These are phyloP conservation scores for Agapanthus africanus DNA, from an alignment of 106 monocot species.

Conservation along the genomic window DNA sequence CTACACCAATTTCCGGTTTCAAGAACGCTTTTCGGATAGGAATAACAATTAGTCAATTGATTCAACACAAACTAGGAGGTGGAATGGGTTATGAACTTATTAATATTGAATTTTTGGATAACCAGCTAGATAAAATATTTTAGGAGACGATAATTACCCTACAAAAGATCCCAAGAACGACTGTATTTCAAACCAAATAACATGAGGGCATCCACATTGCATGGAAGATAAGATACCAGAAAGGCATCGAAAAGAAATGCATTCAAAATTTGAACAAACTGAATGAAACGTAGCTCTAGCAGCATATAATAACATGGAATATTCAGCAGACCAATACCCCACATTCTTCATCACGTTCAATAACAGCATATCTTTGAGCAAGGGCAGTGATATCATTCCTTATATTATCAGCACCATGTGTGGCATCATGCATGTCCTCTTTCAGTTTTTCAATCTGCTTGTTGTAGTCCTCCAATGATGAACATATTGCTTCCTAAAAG, in stretches of 20 bases:
- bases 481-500: slow-evolving; percentile 91
- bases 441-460: slow-evolving; percentile 92
- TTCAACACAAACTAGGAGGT: not conserved
- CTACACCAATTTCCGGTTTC: not conserved
- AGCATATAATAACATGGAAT: not conserved
- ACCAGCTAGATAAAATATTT: not conserved
- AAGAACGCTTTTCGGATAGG: not conserved
- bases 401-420: slow-evolving; percentile 93
- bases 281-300: not conserved
- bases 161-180: not conserved
- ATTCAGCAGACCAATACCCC: slow-evolving; percentile 41
- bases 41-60: not conserved
- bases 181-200: not conserved
- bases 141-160: not conserved
- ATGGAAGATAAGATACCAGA: not conserved
- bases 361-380: slow-evolving; percentile 90
- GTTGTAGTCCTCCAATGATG: slow-evolving; percentile 92
- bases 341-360: slow-evolving; percentile 93
- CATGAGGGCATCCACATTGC: not conserved
- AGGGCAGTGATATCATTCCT: slow-evolving; percentile 90
- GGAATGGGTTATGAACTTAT: not conserved
- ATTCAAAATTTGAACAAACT: not conserved
- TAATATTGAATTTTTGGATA: not conserved
- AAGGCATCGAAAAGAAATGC: not conserved
- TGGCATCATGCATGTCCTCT: slow-evolving; percentile 98